Percentiles rank a stretch among this genome's conserved stretches.
phyloP scores from a whole-genome alignment of 1,284 basidiomycete genomes.

The Anthracocystis walkeri region DNA sequence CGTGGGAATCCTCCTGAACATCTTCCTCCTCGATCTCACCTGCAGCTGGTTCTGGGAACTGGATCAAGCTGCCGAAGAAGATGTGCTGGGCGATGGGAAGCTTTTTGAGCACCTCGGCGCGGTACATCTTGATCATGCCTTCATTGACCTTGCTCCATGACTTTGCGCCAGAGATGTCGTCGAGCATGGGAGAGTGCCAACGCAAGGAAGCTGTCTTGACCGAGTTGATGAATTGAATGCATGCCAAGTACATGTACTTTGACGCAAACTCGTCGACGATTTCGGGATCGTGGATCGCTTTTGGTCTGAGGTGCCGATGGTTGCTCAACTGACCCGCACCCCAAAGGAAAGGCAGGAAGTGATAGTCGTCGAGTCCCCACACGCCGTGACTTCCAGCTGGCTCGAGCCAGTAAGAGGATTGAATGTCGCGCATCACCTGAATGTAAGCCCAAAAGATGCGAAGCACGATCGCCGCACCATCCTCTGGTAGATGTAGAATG shows the following conservation, averaged over 20 bases:
- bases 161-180: constrained; percentile 96
- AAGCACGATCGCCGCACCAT: constrained; percentile 83
- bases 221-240: constrained; percentile 95
- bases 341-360: constrained; percentile 93
- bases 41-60: constrained; percentile 74
- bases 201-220: constrained; percentile 91
- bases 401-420: constrained; percentile 96
- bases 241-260: constrained; percentile 97
- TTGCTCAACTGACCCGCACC: constrained; percentile 85
- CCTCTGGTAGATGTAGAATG: constrained; percentile 75
- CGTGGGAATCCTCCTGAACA: constrained; percentile 74
- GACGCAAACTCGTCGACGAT: constrained; percentile 92
- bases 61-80: constrained; percentile 86
- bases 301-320: constrained; percentile 90
- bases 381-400: constrained; percentile 98
- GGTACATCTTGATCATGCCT: constrained; percentile 99
- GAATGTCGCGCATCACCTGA: constrained; percentile 83
- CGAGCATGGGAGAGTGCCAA: constrained; percentile 99
- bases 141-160: constrained; percentile 96
- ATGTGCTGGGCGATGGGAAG: constrained; percentile 97
- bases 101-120: constrained; percentile 92
- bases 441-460: constrained; percentile 83
- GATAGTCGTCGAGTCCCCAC: constrained; percentile 98
- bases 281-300: constrained; percentile 90
- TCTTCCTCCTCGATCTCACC: constrained; percentile 69